These are phyloP conservation scores for Plasmodium cynomolgi DNA, from an alignment of 169 alveolate species.

Conservation along the genomic window DNA sequence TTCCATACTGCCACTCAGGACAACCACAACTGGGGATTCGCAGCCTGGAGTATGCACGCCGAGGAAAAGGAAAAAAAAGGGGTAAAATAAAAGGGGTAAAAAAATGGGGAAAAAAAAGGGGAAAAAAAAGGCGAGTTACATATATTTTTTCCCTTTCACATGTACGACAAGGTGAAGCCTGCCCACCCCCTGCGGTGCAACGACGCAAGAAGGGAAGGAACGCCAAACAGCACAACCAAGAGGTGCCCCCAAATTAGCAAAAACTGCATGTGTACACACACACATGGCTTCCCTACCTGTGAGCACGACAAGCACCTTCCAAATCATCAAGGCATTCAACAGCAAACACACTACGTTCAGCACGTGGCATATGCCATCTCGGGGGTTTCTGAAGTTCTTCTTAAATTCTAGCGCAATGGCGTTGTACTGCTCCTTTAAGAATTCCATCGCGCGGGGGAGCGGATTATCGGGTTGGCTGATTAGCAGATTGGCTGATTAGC, in stretches of 20 bases:
- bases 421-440: slow-evolving; percentile 55
- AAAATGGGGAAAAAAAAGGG: neutral
- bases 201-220: neutral
- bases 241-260: neutral
- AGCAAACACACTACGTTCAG: slow-evolving; percentile 28
- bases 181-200: neutral
- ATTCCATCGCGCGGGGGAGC: slow-evolving; percentile 23
- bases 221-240: neutral
- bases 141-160: slow-evolving; percentile 3
- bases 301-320: slow-evolving; percentile 37
- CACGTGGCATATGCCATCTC: slow-evolving; percentile 56
- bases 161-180: neutral
- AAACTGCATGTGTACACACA: neutral
- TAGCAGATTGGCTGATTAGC: neutral
- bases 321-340: slow-evolving; percentile 61
- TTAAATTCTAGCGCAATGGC: slow-evolving; percentile 29
- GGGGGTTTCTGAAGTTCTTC: slow-evolving; percentile 35
- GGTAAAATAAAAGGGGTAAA: neutral
- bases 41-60: slow-evolving; percentile 75
- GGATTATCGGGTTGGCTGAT: neutral
- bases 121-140: neutral
- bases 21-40: slow-evolving; percentile 95
- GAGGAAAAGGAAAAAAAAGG: neutral
- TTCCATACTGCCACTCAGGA: slow-evolving; percentile 94
- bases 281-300: slow-evolving; percentile 14